These are phyloP conservation scores for Phytophthora colocasiae DNA, from an alignment of 352 stramenopile species.

Conservation along the genomic window DNA sequence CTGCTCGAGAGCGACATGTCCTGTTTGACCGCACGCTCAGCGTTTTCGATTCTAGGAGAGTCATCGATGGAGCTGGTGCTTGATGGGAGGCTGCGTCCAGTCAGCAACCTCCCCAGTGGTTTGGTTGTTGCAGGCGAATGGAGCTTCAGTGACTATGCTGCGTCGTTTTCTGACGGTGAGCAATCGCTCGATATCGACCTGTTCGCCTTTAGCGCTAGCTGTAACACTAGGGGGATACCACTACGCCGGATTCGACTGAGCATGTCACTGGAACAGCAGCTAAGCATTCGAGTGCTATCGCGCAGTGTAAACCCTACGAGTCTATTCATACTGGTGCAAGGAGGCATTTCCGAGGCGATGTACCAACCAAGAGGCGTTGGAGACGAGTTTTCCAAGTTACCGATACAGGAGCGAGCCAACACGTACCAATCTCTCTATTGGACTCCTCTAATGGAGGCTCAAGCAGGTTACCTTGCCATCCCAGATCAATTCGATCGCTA, in stretches of 20 bases:
- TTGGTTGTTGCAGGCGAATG: not conserved
- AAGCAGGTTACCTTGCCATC: not conserved
- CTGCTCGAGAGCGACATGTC: constrained; percentile 13
- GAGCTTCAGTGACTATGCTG: constrained; percentile 3
- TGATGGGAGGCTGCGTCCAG: constrained; percentile 1
- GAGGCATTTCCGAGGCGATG: not conserved
- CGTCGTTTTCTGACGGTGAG: not conserved
- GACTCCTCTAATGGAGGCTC: not conserved
- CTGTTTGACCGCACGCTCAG: constrained; percentile 9
- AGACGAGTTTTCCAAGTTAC: not conserved
- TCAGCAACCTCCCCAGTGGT: constrained; percentile 8
- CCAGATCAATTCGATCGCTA: too few relatives aligned
- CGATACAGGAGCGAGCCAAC: not conserved
- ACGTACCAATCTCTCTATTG: not conserved
- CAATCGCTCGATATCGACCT: constrained; percentile 2
- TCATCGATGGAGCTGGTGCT: constrained; percentile 16
- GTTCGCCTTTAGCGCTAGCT: not conserved
- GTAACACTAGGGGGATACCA: not conserved
- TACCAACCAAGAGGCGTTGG: not conserved
- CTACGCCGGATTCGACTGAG: not conserved
- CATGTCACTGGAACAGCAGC: not conserved
- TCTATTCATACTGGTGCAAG: not conserved
- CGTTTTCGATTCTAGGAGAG: not conserved
- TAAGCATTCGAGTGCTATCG: not conserved
- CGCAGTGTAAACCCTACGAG: not conserved